Base-by-base conservation (phyloP, 139 green algal species). In the Picochlorum sp. region DNA sequence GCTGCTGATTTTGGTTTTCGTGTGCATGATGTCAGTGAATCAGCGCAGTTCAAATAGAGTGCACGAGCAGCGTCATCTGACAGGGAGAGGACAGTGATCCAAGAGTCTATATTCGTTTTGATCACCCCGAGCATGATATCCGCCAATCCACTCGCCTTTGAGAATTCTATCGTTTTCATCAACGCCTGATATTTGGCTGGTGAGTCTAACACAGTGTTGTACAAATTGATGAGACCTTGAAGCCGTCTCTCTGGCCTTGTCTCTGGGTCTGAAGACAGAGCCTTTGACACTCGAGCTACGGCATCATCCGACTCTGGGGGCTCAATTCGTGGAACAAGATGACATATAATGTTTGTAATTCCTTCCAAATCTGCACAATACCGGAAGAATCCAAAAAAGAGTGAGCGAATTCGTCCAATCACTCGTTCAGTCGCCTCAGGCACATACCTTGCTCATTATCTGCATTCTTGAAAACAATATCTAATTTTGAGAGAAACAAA, bases 271-370 rank as follows among this genome's bases (percentile, higher is more conserved):
- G 57, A 28, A 23, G 64, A 56, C 16, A 77, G 49, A 9, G 56
- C 70, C 2, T 45, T 55, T 10, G 70, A 45, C 31, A 77, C 64
- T 14, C 47, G 50, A 16, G 52, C 21, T 6, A 65, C 64, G 2
- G 70, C 70, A 6, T 31, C 70, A 10, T 21, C n/a, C 10, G 45
- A 63, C 26, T 11, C 55, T 7, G 57, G 57, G 14, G 31, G 24
- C 5, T 66, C 44, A 34, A 83, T 55, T 20, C 70, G 69, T 21
- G 74, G 52, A 38, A 80, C 66, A 37, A 82, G 37, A 56, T 80
- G 77, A 56, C 70, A 74, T 6, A 71, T 70, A 49, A 83, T 70
- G 63, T 82, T 82, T 16, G 83, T 49, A 47, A 62, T 75, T 57
- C 74, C 72, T 57, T 83, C 77, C 28, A 79, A 20, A 47, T 83